Evolutionary conservation across 148 eudicot genomes (phyloP).

Genomic region (Chenopodium album): DNA sequence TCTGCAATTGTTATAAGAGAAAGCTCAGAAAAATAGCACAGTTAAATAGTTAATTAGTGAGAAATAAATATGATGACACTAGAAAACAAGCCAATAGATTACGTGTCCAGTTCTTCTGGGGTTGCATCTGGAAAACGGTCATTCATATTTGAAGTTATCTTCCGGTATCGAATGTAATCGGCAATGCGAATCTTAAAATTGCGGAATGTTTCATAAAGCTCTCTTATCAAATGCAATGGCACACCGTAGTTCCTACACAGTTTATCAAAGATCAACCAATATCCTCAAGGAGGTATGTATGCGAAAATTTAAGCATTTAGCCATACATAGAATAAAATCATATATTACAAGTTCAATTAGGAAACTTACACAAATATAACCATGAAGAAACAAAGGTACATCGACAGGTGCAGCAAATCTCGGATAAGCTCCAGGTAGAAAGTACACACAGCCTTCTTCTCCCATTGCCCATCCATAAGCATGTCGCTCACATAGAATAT

Average conservation of each 20-base stretch:
- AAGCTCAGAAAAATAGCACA: conserved; percentile 19
- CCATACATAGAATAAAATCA: not conserved
- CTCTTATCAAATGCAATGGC: conserved; percentile 93
- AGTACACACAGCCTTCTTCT: conserved; percentile 90
- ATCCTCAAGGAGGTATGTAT: not conserved
- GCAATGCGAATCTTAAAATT: conserved; percentile 95
- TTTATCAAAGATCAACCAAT: conserved; percentile 18
- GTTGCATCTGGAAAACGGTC: conserved; percentile 99
- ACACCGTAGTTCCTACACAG: conserved; percentile 84
- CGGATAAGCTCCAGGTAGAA: conserved; percentile 94
- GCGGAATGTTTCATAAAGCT: conserved; percentile 96
- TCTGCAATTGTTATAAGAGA: conserved; percentile 43
- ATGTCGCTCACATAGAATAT: conserved; percentile 83
- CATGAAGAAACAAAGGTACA: conserved; percentile 96
- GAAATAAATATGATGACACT: conserved; percentile 2
- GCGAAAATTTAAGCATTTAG: not conserved
- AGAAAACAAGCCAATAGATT: conserved; percentile 29
- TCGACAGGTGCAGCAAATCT: conserved; percentile 89
- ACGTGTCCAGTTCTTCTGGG: conserved; percentile 77
- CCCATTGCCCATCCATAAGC: conserved; percentile 99
- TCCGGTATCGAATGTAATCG: conserved; percentile 92
- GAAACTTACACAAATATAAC: conserved; percentile 90
- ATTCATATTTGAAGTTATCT: conserved; percentile 98
- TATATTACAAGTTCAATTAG: not conserved
- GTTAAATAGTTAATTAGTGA: not conserved